Conservation (phyloP, 1,284 basidiomycete species). For the Apiotrichum akiyoshidainum region DNA sequence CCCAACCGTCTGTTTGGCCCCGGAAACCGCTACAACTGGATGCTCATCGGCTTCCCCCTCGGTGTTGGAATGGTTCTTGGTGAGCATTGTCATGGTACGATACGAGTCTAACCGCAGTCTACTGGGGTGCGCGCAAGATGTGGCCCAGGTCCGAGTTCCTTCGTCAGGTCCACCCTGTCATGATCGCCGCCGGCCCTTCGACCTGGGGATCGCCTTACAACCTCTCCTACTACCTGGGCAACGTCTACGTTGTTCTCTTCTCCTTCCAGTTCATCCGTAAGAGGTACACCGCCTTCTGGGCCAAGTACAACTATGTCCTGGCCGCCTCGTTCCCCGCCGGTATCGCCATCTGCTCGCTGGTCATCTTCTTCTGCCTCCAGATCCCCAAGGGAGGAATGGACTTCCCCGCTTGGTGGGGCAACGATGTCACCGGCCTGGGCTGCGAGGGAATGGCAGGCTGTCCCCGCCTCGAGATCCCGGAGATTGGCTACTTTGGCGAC, state of each 20-base stretch:
- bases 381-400: conserved; percentile 29
- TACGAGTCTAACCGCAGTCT: not conserved
- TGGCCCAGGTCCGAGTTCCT: conserved; percentile 8
- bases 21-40: conserved; percentile 59
- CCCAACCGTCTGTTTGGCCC: conserved; percentile 66
- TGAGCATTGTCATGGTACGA: too few species aligned
- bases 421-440: conserved; percentile 46
- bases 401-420: conserved; percentile 63
- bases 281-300: conserved; percentile 44
- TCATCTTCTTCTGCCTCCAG: conserved; percentile 63
- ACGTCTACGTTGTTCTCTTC: conserved; percentile 15
- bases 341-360: conserved; percentile 58
- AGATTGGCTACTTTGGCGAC: conserved; percentile 26
- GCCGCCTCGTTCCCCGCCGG: conserved; percentile 68
- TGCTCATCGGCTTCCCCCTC: conserved; percentile 67
- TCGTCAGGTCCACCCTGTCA: conserved; percentile 16
- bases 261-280: conserved; percentile 34
- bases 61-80: conserved; percentile 62
- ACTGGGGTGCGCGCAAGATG: conserved; percentile 4
- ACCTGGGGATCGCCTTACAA: conserved; percentile 14
- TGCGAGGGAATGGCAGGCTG: conserved; percentile 38
- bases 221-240: conserved; percentile 4
- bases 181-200: conserved; percentile 6
- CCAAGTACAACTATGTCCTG: conserved; percentile 72
- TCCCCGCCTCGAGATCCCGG: conserved; percentile 20